These are phyloP conservation scores for Ampelomyces quisqualis DNA, from an alignment of 2,329 filamentous ascomycete species.

Conservation along the genomic window DNA sequence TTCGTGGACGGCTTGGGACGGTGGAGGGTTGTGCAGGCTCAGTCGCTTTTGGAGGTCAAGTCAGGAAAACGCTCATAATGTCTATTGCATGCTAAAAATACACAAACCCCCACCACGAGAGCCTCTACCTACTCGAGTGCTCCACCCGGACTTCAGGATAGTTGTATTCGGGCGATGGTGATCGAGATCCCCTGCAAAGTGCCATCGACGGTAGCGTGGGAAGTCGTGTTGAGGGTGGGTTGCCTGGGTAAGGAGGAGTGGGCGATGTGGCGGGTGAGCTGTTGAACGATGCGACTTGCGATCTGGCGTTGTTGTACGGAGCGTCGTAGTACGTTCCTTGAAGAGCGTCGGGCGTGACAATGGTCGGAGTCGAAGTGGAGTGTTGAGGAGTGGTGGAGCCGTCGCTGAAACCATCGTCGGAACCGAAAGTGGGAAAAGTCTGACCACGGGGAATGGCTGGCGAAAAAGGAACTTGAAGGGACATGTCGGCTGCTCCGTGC, in stretches of 20 bases:
- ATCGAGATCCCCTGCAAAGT: conserved; percentile 23
- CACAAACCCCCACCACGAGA: conserved; percentile 27
- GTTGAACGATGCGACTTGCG: conserved; percentile 36
- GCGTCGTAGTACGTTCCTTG: conserved; percentile 27
- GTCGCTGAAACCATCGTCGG: conserved; percentile 29
- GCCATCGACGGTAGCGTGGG: conserved; percentile 30
- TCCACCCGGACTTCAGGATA: conserved; percentile 21
- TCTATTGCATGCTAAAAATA: conserved; percentile 31
- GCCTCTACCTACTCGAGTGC: conserved; percentile 37
- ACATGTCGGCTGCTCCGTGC: conserved; percentile 40
- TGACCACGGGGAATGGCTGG: conserved; percentile 24
- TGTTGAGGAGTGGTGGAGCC: conserved; percentile 24
- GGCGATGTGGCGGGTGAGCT: conserved; percentile 26
- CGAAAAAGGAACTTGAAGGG: conserved; percentile 35
- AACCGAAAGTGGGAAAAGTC: conserved; percentile 30
- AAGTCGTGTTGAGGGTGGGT: conserved; percentile 25
- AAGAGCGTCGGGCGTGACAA: conserved; percentile 29
- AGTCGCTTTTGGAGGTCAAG: conserved; percentile 20
- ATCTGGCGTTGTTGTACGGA: conserved; percentile 20
- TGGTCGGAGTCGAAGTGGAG: conserved; percentile 30
- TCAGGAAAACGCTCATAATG: conserved; percentile 28
- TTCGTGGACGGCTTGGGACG: conserved; percentile 7
- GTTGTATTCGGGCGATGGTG: conserved; percentile 20
- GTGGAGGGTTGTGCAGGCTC: conserved; percentile 19
- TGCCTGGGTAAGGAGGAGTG: conserved; percentile 27